Evolutionary conservation across 2,329 filamentous ascomycete species (phyloP), one percentile per base, ranked within the genome.

Genomic region (Paramyrothecium roridum): DNA sequence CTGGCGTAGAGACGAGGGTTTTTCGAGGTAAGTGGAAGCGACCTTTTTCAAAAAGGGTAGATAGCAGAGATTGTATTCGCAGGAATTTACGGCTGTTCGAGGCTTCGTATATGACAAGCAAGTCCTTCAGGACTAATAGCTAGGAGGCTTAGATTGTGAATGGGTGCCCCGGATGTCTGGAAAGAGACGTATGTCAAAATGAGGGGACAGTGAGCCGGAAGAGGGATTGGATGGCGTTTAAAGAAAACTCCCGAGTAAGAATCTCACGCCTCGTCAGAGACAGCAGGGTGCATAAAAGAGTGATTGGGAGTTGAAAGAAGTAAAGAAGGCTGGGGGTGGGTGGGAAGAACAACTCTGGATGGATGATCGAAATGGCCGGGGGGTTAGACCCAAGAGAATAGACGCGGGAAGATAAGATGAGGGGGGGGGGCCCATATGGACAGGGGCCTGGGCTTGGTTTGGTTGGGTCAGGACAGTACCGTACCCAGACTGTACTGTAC

Each of bases 221-320:
- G 37, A 43, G 37, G 37, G 37, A 43, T 43, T 43, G 37, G 37
- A 16, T 43, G 37, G 37, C 37, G 37, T 43, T 43, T 43, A 43
- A 43, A 19, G 37, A 43, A n/a, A 43, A 16, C n/a, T 16, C 13
- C 37, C 37, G 13, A 19, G 37, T 16, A 13, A 43, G 12, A 43
- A 43, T 43, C 37, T 13, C 16, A 43, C 37, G 37, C 43, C 55
- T 40, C 54, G 63, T 56, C 62, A 58, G 60, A 55, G 63, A 63
- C 61, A 57, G 56, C 59, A 61, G 62, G 59, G 61, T 61, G 59
- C 62, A 65, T 54, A 62, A 64, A 52, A 26, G n/a, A 19, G 51
- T 23, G 53, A 45, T 54, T 58, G 53, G 56, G 52, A 50, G 52
- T 53, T 54, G 58, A 52, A 57, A 51, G 55, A 54, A 51, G 61